Evolutionary conservation across 2,329 filamentous ascomycete genomes (phyloP), one percentile per base, ranked within the genome.

Genomic region (Apiospora malaysiana): DNA sequence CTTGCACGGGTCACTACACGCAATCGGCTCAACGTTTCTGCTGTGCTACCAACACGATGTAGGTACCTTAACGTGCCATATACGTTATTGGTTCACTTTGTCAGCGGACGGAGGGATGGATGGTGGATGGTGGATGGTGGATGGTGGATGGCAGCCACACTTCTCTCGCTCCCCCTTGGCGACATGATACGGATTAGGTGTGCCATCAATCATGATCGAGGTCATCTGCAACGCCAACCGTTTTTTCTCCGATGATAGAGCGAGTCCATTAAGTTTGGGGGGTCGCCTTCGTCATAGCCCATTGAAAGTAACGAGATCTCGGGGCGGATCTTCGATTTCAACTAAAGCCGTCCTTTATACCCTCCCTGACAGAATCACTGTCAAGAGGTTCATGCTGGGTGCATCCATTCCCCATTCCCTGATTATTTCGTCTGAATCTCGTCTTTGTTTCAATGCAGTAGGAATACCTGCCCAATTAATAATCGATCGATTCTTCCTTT

Each of bases 61-160:
- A 59, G 18, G 51, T 59, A 18, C 32, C 27, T 63, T 1, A 40
- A 40, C 27, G 56, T 63, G 56, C 56, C 56, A 63, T 18, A 40
- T 63, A 63, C 32, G 27, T 63, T 63, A 63, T 63, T 63, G 56
- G 56, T 63, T 63, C 56, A 63, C 56, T 40, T 40, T 40, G 18
- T 40, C 40, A 59, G 51, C 32, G 27, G 25, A 59, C 18, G 37
- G 51, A 12, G n/a, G 56, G 32, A 32, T 32, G 32, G 32, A 32
- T 32, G 32, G 32, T 63, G 56, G 56, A 9, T 40, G 56, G 56
- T 63, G 56, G 56, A 9, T 40, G 32, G 6, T 32, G 32, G 32
- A 32, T 32, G 32, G 32, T 63, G 56, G 56, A 9, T 40, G 56
- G 56, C 56, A 63, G 32, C 32, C 56, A 63, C 27, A 40, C 32